A percentile compares a stretch with the other conserved stretches of the same genome.
Evolutionary conservation across 1,139 yeast species (phyloP).

Genomic region (Blastobotrys raffinosifermentans): DNA sequence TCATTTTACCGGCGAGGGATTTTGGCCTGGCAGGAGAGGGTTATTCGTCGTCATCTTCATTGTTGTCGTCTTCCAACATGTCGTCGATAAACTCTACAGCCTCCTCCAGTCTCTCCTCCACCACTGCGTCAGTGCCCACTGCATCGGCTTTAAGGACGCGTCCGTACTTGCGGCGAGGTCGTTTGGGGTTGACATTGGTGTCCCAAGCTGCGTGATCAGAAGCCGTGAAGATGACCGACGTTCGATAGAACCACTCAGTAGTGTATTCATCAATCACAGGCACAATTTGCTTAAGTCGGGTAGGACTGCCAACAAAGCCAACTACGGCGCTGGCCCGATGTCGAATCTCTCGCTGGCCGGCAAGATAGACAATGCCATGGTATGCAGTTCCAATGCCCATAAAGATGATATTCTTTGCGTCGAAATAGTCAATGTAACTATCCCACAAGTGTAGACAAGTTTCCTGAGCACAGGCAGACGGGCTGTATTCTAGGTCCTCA

Average conservation of each 20-base stretch:
- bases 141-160: constrained; percentile 70
- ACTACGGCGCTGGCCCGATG: constrained; percentile 70
- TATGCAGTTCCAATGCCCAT: constrained; percentile 90
- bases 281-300: constrained; percentile 65
- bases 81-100: constrained; percentile 79
- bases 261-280: constrained; percentile 85
- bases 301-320: constrained; percentile 55
- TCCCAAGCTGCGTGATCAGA: constrained; percentile 75
- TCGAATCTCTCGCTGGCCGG: constrained; percentile 69
- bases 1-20: too few species aligned
- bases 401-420: constrained; percentile 64
- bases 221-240: constrained; percentile 77
- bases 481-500: constrained; percentile 7
- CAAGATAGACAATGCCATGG: constrained; percentile 77
- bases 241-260: constrained; percentile 87
- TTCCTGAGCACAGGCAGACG: constrained; percentile 36
- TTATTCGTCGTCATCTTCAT: too few species aligned
- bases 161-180: constrained; percentile 87
- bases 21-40: too few species aligned
- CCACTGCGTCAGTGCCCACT: constrained; percentile 65
- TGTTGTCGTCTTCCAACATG: constrained; percentile 45
- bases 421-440: constrained; percentile 73
- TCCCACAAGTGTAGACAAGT: constrained; percentile 81
- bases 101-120: constrained; percentile 79
- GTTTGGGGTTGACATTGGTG: constrained; percentile 47